Conservation (phyloP, 164 flowering plant species). For the Macadamia tetraphylla region DNA sequence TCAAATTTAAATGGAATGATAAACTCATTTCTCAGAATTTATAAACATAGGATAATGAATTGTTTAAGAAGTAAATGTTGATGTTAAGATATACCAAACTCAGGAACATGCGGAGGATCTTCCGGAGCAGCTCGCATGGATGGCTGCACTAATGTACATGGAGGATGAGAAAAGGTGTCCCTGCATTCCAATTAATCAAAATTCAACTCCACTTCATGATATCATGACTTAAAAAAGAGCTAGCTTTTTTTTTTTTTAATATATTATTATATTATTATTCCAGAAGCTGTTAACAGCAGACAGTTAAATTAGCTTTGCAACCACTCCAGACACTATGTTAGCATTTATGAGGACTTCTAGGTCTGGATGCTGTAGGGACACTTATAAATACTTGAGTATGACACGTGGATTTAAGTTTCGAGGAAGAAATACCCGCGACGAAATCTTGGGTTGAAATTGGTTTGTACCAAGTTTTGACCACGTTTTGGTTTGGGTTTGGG, state of each 20-base stretch:
- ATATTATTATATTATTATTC: neutral
- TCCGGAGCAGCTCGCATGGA: slow-evolving; percentile 49
- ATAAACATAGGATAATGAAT: neutral
- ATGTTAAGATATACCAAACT: slow-evolving; percentile 54
- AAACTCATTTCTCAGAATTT: neutral
- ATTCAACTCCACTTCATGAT: neutral
- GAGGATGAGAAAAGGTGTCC: slow-evolving; percentile 91
- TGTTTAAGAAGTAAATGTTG: neutral
- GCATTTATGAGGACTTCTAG: too few relatives aligned
- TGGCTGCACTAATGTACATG: slow-evolving; percentile 92
- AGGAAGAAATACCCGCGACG: too few relatives aligned
- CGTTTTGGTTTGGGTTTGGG: too few relatives aligned
- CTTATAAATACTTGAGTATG: too few relatives aligned
- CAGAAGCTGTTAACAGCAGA: neutral
- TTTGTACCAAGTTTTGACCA: too few relatives aligned
- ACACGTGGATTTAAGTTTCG: too few relatives aligned
- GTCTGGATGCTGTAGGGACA: too few relatives aligned
- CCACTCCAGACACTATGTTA: too few relatives aligned
- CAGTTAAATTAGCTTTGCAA: too few relatives aligned
- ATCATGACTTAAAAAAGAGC: neutral
- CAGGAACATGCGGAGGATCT: slow-evolving; percentile 44
- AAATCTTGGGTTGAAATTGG: too few relatives aligned
- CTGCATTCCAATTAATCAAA: slow-evolving; percentile 42
- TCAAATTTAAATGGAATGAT: neutral
- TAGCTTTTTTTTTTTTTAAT: neutral